phyloP scores from a whole-genome alignment of 2,329 filamentous ascomycete species.

The Macrophomina pseudophaseolina region DNA sequence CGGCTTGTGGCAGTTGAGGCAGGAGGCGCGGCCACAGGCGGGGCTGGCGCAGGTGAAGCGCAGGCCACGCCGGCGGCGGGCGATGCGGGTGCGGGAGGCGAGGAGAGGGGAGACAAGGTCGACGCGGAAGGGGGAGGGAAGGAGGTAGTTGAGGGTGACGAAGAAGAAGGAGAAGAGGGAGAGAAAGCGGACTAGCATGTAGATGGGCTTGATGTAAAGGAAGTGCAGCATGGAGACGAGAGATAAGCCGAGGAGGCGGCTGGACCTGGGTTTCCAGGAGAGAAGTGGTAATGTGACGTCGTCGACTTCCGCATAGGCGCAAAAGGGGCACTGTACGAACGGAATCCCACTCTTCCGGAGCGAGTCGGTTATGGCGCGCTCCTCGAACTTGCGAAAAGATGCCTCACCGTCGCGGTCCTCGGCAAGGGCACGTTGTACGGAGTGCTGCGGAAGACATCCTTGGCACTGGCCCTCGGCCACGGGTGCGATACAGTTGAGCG shows the following conservation, averaged over 20 bases:
- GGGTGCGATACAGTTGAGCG: conserved; percentile 82
- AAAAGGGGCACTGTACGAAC: conserved; percentile 86
- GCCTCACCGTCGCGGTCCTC: conserved; percentile 73
- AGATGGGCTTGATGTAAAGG: conserved; percentile 33
- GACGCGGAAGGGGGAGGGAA: conserved; percentile 31
- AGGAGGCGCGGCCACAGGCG: conserved; percentile 72
- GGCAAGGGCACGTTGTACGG: conserved; percentile 74
- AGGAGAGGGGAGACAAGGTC: conserved; percentile 53
- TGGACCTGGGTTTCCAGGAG: conserved; percentile 36
- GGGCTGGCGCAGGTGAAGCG: conserved; percentile 79
- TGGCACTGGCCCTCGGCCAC: conserved; percentile 65
- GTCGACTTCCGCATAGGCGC: conserved; percentile 87
- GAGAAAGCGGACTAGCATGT: conserved; percentile 63
- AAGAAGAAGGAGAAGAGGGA: conserved; percentile 60
- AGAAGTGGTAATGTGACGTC: conserved; percentile 38
- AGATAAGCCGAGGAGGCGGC: conserved; percentile 41
- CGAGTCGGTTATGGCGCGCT: conserved; percentile 76
- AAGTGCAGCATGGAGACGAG: not conserved
- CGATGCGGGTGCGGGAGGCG: conserved; percentile 65
- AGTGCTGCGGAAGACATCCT: conserved; percentile 72
- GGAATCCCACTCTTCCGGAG: conserved; percentile 75
- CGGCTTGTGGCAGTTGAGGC: conserved; percentile 77
- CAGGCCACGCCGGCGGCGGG: conserved; percentile 72
- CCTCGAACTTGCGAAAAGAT: conserved; percentile 75
- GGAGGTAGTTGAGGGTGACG: conserved; percentile 32